Percentiles rank a stretch among this genome's conserved stretches.
Conservation (phyloP, 1,284 basidiomycete genomes). For the Fistulina hepatica region DNA sequence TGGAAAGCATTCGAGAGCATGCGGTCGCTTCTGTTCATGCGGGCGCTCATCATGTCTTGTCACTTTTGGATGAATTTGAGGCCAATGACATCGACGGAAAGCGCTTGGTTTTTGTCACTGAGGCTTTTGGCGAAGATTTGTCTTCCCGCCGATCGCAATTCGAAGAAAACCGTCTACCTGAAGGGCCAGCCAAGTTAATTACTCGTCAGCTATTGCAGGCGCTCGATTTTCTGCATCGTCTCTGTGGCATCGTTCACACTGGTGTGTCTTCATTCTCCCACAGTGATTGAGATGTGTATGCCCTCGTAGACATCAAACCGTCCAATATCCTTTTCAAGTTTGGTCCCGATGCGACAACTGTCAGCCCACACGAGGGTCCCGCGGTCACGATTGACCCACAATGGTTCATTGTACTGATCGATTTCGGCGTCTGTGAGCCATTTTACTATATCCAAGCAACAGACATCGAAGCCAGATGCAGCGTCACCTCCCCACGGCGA, state of each 20-base stretch:
- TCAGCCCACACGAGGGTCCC: neutral
- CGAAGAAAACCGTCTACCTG: too few relatives aligned
- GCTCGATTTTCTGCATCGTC: slow-evolving; percentile 1
- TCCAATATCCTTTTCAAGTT: slow-evolving; percentile 12
- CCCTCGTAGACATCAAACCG: slow-evolving; percentile 12
- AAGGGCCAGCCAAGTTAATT: too few relatives aligned
- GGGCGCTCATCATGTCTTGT: too few relatives aligned
- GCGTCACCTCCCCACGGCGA: slow-evolving; percentile 3
- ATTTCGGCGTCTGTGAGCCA: slow-evolving; percentile 1
- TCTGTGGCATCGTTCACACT: slow-evolving; percentile 3
- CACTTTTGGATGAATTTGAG: too few relatives aligned
- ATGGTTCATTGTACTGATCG: slow-evolving; percentile 3
- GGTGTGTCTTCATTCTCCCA: neutral
- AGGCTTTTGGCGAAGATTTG: too few relatives aligned
- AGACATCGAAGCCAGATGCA: slow-evolving; percentile 7
- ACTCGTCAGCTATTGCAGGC: slow-evolving; percentile 3
- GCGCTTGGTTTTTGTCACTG: too few relatives aligned
- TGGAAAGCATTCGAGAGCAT: too few relatives aligned
- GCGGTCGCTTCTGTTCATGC: too few relatives aligned
- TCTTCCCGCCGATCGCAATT: too few relatives aligned
- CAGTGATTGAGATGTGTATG: slow-evolving; percentile 3
- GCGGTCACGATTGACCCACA: slow-evolving; percentile 6
- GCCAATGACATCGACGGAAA: too few relatives aligned
- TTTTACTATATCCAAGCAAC: slow-evolving; percentile 11
- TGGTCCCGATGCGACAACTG: neutral